These are phyloP conservation scores for Fusarium gaditjirri DNA, from an alignment of 2,329 filamentous ascomycete genomes.

Conservation along the genomic window DNA sequence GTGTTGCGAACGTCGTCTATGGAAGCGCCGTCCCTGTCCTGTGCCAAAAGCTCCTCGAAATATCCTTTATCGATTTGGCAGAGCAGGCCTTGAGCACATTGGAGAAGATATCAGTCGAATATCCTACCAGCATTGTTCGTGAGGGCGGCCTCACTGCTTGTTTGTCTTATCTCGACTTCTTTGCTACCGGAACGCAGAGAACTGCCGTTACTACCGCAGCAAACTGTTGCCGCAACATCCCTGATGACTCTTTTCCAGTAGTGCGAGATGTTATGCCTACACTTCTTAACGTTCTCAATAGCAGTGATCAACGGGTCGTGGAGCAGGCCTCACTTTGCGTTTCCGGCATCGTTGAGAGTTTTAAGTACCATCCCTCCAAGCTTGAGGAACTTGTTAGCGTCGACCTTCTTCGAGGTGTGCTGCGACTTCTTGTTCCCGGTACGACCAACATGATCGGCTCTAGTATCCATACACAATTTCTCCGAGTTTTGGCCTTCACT, in stretches of 20 bases:
- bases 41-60: conserved; percentile 94
- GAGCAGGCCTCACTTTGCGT: conserved; percentile 97
- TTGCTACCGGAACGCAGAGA: conserved; percentile 94
- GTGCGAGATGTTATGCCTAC: conserved; percentile 97
- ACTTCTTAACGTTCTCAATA: conserved; percentile 86
- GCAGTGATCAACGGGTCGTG: conserved; percentile 95
- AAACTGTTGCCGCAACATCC: conserved; percentile 97
- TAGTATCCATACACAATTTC: conserved; percentile 95
- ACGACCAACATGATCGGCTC: conserved; percentile 95
- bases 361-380: conserved; percentile 87
- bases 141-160: conserved; percentile 97
- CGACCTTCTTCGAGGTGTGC: conserved; percentile 83
- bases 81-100: conserved; percentile 97
- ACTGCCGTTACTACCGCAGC: conserved; percentile 97
- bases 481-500: conserved; percentile 89
- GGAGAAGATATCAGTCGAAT: conserved; percentile 97
- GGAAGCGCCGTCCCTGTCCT: conserved; percentile 95
- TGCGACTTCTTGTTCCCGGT: conserved; percentile 89
- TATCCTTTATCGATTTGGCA: conserved; percentile 95
- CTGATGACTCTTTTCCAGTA: conserved; percentile 90
- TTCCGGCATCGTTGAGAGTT: conserved; percentile 95
- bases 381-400: conserved; percentile 93
- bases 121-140: conserved; percentile 92
- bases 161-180: conserved; percentile 95
- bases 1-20: conserved; percentile 95